phyloP scores from a whole-genome alignment of 1,284 basidiomycete species.

The Sporisorium graminicola region DNA sequence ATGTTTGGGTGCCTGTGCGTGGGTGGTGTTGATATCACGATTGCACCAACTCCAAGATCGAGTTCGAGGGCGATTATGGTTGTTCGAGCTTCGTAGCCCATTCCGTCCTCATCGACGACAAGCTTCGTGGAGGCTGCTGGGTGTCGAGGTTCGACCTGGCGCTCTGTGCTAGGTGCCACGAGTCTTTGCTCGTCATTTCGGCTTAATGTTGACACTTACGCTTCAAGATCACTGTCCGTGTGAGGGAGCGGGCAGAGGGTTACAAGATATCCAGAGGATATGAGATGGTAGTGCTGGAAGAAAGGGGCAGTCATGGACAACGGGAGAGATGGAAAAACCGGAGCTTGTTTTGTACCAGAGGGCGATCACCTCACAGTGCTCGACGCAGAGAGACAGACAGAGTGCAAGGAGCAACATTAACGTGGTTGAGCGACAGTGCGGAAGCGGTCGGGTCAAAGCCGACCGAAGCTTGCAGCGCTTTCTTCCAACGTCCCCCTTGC shows the following conservation, averaged over 20 bases:
- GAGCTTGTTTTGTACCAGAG: constrained; percentile 8
- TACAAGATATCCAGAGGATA: not conserved
- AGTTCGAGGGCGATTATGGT: not conserved
- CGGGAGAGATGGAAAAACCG: not conserved
- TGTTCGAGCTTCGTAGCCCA: no score
- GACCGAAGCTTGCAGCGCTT: not conserved
- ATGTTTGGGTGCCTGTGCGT: not conserved
- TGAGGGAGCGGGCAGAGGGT: not conserved
- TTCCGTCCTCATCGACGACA: not conserved
- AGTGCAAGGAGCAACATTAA: not conserved
- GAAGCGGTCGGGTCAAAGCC: constrained; percentile 4
- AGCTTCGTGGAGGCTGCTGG: not conserved
- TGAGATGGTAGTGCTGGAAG: not conserved
- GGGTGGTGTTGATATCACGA: not conserved
- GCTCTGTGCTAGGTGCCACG: no score
- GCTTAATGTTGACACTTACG: not conserved
- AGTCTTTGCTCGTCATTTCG: not conserved
- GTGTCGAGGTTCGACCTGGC: not conserved
- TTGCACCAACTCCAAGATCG: not conserved
- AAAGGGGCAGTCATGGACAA: not conserved
- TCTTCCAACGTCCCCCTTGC: not conserved
- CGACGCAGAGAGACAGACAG: not conserved
- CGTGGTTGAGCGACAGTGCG: no score
- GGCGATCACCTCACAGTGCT: constrained; percentile 1
- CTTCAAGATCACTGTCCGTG: not conserved